Evolutionary conservation across 208 protist species (phyloP).

Genomic region (Jaenimonas drosophilae): DNA sequence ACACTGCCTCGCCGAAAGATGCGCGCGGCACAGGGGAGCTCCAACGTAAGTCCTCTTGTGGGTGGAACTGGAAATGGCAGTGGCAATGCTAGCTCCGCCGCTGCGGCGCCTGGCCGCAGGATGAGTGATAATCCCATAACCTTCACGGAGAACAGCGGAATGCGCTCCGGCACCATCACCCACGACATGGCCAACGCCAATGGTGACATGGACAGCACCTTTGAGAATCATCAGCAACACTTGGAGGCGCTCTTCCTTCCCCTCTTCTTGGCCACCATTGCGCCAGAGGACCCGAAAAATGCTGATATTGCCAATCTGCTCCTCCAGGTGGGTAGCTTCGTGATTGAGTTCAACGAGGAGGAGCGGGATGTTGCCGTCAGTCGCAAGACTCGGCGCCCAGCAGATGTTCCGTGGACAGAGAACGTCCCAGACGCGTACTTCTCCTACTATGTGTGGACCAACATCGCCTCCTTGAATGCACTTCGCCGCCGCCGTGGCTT

Average conservation of each 20-base stretch:
- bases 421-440: conserved; percentile 80
- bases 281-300: conserved; percentile 84
- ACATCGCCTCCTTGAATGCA: conserved; percentile 95
- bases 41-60: no score
- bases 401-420: conserved; percentile 97
- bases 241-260: conserved; percentile 96
- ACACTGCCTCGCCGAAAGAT: conserved; percentile 25
- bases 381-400: conserved; percentile 62
- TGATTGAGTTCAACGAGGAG: conserved; percentile 94
- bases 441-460: conserved; percentile 97
- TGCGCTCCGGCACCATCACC: no score
- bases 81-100: background rate
- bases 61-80: no score
- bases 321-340: conserved; percentile 89
- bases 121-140: no score
- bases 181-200: no score
- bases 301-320: conserved; percentile 92
- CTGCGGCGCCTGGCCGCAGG: conserved; percentile 1
- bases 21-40: background rate
- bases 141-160: no score
- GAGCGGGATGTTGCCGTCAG: conserved; percentile 59
- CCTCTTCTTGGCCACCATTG: conserved; percentile 95
- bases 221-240: conserved; percentile 93
- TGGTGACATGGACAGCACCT: no score
- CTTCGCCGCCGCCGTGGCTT: conserved; percentile 78